Percentiles rank a stretch among this genome's conserved stretches.
phyloP scores from a whole-genome alignment of 2,329 filamentous ascomycete species.

The Fusarium sp. region DNA sequence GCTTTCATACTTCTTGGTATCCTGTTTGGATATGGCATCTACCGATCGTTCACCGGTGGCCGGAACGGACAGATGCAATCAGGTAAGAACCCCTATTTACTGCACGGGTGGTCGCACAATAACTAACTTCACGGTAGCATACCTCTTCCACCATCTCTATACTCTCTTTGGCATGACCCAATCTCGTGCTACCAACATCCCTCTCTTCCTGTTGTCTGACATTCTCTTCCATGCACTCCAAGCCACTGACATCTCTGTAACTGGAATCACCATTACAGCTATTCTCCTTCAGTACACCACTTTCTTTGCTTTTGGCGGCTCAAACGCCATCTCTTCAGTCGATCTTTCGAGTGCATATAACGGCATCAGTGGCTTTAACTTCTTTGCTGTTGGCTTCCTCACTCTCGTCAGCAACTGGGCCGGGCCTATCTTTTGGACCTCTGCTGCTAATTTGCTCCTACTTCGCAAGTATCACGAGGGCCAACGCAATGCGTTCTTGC shows the following conservation, averaged over 20 bases:
- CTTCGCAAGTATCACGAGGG: slow-evolving; percentile 52
- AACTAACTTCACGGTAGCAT: slow-evolving; percentile 41
- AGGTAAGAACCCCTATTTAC: slow-evolving; percentile 38
- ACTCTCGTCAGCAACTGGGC: slow-evolving; percentile 94
- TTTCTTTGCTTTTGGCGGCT: slow-evolving; percentile 92
- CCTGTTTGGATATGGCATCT: slow-evolving; percentile 53
- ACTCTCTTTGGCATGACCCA: slow-evolving; percentile 88
- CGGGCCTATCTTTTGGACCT: slow-evolving; percentile 87
- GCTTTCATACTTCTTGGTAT: slow-evolving; percentile 62
- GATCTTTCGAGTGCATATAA: slow-evolving; percentile 97
- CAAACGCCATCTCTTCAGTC: slow-evolving; percentile 95
- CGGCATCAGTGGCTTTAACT: slow-evolving; percentile 83
- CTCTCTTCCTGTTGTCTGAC: slow-evolving; percentile 82
- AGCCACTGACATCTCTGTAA: slow-evolving; percentile 58
- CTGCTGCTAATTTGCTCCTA: slow-evolving; percentile 70
- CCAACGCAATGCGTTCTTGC: slow-evolving; percentile 50
- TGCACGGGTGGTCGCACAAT: background rate
- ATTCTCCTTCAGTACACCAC: slow-evolving; percentile 82
- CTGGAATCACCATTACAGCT: slow-evolving; percentile 74
- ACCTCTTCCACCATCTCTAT: slow-evolving; percentile 75
- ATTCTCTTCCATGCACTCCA: slow-evolving; percentile 64
- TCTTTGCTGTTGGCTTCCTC: slow-evolving; percentile 81
- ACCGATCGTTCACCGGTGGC: slow-evolving; percentile 50
- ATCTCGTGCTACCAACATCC: slow-evolving; percentile 85
- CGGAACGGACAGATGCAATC: slow-evolving; percentile 43